Evolutionary conservation across 208 protist genomes (phyloP).

Genomic region (Angomonas ambiguus): DNA sequence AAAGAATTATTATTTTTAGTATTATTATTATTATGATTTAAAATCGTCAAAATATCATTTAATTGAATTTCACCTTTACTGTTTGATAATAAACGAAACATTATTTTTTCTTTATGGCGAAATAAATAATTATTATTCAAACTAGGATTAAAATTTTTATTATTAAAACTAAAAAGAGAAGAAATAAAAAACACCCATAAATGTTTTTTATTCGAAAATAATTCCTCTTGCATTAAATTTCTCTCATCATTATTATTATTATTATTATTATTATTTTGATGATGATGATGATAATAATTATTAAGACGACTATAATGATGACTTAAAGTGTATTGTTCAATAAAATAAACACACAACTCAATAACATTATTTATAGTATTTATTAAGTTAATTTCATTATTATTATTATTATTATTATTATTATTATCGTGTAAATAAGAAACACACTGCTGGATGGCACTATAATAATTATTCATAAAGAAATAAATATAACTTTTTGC

Average conservation of each 20-base stretch:
- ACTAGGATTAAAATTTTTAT: neutral
- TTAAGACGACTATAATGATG: neutral
- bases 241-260: neutral
- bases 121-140: conserved; percentile 1
- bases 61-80: neutral
- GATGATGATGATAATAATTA: neutral
- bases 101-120: neutral
- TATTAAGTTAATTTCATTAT: too few relatives aligned
- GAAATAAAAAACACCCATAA: neutral
- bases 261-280: conserved; percentile 2
- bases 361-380: neutral
- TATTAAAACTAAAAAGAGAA: neutral
- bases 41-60: neutral
- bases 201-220: neutral
- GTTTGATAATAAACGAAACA: neutral
- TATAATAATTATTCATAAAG: neutral
- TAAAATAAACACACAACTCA: neutral
- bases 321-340: neutral
- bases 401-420: too few relatives aligned
- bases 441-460: neutral
- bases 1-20: too few relatives aligned
- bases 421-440: neutral
- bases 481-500: neutral
- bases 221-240: neutral
- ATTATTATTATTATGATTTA: neutral